Evolutionary conservation across 371 early-diverging fungal genomes (phyloP), one percentile per base, ranked within the genome.

Genomic region (Nosema bombycis): DNA sequence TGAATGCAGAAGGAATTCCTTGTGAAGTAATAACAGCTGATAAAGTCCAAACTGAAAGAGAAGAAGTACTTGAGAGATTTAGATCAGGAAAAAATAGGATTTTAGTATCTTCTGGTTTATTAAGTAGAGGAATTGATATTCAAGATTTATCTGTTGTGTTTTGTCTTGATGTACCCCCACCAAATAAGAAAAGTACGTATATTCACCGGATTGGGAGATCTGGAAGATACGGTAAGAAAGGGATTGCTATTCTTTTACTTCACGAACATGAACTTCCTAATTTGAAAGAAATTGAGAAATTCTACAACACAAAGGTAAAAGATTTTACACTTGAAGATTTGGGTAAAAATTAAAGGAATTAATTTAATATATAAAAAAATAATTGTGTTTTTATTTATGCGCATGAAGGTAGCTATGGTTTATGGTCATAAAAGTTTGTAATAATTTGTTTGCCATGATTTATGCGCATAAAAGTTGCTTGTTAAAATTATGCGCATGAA

Each of bases 41-140:
- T 70, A 94, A 97, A 92, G 90, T 91, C 74, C 96, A 96, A 87
- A 86, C 90, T 76, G 94, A 94, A 85, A 91, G 99, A 87, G 94
- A 94, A 80, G 89, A 91, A 37, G 93, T 96, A 78, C 93, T 98
- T 93, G 89, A 91, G 84, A 93, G 93, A 86, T 96, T 98, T 90
- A 91, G 85, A 61, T 78, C 72, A 15, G 88, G 88, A 74, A 94
- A 94, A 62, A 89, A 91, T 58, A 92, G 98, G 85, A 95, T 94
- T 24, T 88, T 98, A 79, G 94, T 98, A 77, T 92, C 96, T 83
- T 96, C 98, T 73, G 98, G 96, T 84, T 87, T 98, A 72, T 90
- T 93, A 89, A 96, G 96, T 54, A 91, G 98, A 87, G 98, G 98
- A 86, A 94, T 98, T 80, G 98, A 98, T 89, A 94, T 98, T 63